phyloP scores from a whole-genome alignment of 495 filamentous ascomycete genomes.

The Entonaema liquescens region DNA sequence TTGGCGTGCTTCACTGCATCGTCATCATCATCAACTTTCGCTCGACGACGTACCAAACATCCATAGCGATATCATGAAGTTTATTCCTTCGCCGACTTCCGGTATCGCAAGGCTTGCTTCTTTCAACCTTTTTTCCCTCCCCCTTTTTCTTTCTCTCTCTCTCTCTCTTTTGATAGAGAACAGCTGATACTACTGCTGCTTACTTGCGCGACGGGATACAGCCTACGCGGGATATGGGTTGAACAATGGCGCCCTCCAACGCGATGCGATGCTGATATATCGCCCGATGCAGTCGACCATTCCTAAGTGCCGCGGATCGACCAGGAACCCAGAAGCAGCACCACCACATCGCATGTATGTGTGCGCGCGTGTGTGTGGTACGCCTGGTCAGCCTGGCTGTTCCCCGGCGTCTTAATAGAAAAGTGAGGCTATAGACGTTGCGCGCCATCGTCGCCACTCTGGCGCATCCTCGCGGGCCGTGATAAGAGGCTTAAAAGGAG shows the following conservation, averaged over 20 bases:
- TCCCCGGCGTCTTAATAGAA: conserved; percentile 5
- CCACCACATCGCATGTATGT: background rate
- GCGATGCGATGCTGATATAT: conserved; percentile 16
- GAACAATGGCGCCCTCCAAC: conserved; percentile 19
- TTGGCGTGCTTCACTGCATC: conserved; percentile 2
- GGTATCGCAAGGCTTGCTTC: conserved; percentile 27
- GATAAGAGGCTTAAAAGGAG: conserved; percentile 12
- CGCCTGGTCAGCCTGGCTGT: conserved; percentile 5
- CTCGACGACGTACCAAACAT: conserved; percentile 22
- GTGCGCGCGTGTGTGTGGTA: background rate
- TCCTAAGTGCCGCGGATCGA: conserved; percentile 13
- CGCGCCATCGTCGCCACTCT: conserved; percentile 21
- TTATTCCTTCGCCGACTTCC: conserved; percentile 18
- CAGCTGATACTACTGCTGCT: conserved; percentile 23
- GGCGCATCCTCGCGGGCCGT: conserved; percentile 21
- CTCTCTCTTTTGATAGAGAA: background rate
- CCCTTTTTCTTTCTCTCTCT: background rate
- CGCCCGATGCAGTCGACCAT: conserved; percentile 19
- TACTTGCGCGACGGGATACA: conserved; percentile 13
- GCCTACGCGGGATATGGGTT: background rate
- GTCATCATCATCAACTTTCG: no score
- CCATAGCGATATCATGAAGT: conserved; percentile 9
- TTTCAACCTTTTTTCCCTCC: background rate
- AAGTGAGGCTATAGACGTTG: conserved; percentile 13
- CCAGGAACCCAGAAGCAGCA: conserved; percentile 10